Percentiles rank a stretch among this genome's conserved stretches.
These are phyloP conservation scores for Cladobotryum protrusum DNA, from an alignment of 2,329 filamentous ascomycete species.

Conservation along the genomic window DNA sequence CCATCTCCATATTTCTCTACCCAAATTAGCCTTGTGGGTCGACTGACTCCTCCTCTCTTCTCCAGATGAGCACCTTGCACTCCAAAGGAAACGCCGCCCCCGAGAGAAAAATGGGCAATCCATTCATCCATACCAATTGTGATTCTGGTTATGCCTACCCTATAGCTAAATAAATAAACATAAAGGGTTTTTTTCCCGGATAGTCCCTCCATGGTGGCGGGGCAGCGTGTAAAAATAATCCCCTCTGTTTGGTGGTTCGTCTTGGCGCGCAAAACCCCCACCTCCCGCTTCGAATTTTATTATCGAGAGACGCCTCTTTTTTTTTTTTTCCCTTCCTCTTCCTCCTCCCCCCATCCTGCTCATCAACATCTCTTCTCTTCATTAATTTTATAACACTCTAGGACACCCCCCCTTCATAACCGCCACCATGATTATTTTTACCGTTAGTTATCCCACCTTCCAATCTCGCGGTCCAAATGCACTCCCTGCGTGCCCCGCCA, in stretches of 20 bases:
- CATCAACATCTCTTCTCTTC: constrained; percentile 2
- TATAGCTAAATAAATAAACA: not conserved
- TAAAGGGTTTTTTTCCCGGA: not conserved
- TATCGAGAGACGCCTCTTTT: not conserved
- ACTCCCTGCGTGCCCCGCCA: constrained; percentile 7
- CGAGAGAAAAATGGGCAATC: too few species aligned
- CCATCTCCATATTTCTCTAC: too few species aligned
- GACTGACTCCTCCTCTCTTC: too few species aligned
- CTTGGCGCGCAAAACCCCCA: not conserved
- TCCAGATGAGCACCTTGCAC: too few species aligned
- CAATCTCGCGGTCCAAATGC: constrained; percentile 4
- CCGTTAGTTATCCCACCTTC: constrained; percentile 38
- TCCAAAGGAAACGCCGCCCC: too few species aligned
- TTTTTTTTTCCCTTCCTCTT: not conserved
- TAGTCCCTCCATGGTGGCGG: not conserved
- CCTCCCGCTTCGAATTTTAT: constrained; percentile 10
- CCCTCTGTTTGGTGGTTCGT: constrained; percentile 5
- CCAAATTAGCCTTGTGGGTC: too few species aligned
- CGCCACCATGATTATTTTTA: constrained; percentile 69
- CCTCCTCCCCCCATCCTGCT: not conserved
- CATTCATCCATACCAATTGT: too few species aligned
- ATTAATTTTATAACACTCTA: too few species aligned
- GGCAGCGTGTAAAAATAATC: constrained; percentile 4
- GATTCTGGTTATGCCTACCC: too few species aligned
- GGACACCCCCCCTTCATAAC: constrained; percentile 23